Base-by-base conservation (phyloP, 1,284 basidiomycete species). In the Cutaneotrichosporon dermatis region DNA sequence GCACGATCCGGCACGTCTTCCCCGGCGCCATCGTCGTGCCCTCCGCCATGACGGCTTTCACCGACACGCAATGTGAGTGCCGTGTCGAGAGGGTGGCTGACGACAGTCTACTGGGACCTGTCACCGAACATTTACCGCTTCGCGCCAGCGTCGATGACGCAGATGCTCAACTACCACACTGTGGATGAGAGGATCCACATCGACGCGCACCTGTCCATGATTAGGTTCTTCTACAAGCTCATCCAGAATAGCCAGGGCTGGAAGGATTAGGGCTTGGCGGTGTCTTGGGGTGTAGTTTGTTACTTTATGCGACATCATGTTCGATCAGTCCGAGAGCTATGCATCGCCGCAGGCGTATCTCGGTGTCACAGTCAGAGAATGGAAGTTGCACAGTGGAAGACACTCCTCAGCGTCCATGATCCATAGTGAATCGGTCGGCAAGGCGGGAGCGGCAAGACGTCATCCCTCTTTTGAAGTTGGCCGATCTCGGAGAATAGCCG, bases 71-170 rank as follows among this genome's bases (percentile, higher is more conserved):
- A 35, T 59, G 60, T 65, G 45, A 58, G 60, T 54, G 9, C 11
- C 6, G 25, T 33, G 7, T 13, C 13, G 15, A 1, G 37, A 12
- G 15, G 5, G 13, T 15, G 6, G n/a, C 49, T 3, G 12, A 25
- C 13, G 13, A 6, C 15, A 66, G 59, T 50, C 41, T 62, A 62
- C 48, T 65, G 64, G 64, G 58, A 59, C 51, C 41, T 63, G 33
- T 61, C 68, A 42, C 55, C 46, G 41, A 58, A 67, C 57, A 67
- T 70, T 39, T 70, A 63, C 62, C 63, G 68, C n/a, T 70, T 70
- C 37, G 62, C 61, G 10, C 68, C 68, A 0, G 59, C 63, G n/a
- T 52, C 59, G 10, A 55, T 61, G 33, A 45, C 53, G 7, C 48
- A 57, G 5, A 52, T 62, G 12, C 35, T 57, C 33, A 62, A 63